Evolutionary conservation across 192 early-diverging fungal species (phyloP), one percentile per base, ranked within the genome.

Genomic region (Thoreauomyces humboldtii): DNA sequence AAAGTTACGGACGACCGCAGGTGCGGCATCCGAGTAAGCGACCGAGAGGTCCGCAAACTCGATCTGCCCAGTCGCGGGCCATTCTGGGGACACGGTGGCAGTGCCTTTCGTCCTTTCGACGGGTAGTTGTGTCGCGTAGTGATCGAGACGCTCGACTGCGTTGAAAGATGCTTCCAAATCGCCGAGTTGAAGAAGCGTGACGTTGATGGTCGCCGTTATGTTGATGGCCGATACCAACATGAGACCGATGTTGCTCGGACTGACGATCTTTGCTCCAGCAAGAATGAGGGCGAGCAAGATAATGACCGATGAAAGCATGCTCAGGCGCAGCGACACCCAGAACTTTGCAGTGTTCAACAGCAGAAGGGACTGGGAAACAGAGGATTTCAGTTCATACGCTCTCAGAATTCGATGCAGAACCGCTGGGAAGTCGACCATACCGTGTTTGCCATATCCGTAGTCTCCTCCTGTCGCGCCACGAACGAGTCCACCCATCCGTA

Each of bases 1-100:
- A 4, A 98, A 57, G 55, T 82, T 71, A 25, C 87, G 80, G 7
- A 98, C 77, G 12, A 93, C 86, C 1, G 88, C 61, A 21, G 32
- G 22, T 7, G 75, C 73, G 33, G 84, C 78, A 19, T 53, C 43
- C 2, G 80, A 64, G 57, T 91, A 91, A n/a, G 77, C 65, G 5
- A 91, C 55, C 21, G 71, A 63, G 12, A 89, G 73, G 44, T 83
- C 57, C 50, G 67, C 46, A 64, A 83, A 66, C 33, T 63, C 60
- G 62, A 83, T 83, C 15, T 34, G 51, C 0, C 81, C 81, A 2
- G 68, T 59, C 0, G 2, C 15, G 11, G 82, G 82, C 82, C 82
- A 84, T 11, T n/a, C 45, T 9, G 9, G 11, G 38, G 38, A 41
- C 11, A 41, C 38, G 9, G 9, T 41, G 11, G 19, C 42, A 27